Percentiles rank a stretch among this genome's conserved stretches.
Evolutionary conservation across 352 stramenopile genomes (phyloP).

Genomic region (Pythium plurisporium): DNA sequence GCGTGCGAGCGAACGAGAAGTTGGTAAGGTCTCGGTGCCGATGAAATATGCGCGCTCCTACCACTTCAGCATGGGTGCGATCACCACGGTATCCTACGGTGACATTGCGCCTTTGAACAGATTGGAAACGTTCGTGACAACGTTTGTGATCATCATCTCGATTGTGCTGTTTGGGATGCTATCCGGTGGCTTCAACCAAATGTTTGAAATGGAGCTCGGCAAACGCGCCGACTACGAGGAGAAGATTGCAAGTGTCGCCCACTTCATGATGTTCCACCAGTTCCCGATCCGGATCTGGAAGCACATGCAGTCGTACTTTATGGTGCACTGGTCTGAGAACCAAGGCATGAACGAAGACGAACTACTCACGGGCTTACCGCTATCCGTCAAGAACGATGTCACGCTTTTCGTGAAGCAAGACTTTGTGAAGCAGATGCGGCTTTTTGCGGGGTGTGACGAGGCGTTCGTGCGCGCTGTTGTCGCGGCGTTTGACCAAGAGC

Average conservation of each 20-base stretch:
- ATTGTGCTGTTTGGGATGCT: slow-evolving; percentile 69
- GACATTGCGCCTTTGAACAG: slow-evolving; percentile 64
- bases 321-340: slow-evolving; percentile 62
- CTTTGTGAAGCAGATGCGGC: slow-evolving; percentile 49
- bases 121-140: slow-evolving; percentile 43
- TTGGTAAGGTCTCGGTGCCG: slow-evolving; percentile 18
- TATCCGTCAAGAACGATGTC: slow-evolving; percentile 52
- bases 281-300: slow-evolving; percentile 50
- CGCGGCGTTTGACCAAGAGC: slow-evolving; percentile 60
- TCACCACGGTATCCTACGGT: slow-evolving; percentile 67
- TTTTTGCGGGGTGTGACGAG: slow-evolving; percentile 57
- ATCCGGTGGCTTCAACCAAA: slow-evolving; percentile 64
- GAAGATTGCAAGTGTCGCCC: slow-evolving; percentile 45
- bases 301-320: slow-evolving; percentile 56
- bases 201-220: slow-evolving; percentile 37
- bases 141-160: slow-evolving; percentile 60
- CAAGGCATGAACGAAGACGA: slow-evolving; percentile 60
- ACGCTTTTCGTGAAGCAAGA: slow-evolving; percentile 53
- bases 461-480: slow-evolving; percentile 57
- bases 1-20: slow-evolving; percentile 11
- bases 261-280: slow-evolving; percentile 61
- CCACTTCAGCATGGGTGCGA: slow-evolving; percentile 70
- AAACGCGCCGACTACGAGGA: slow-evolving; percentile 62
- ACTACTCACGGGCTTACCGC: slow-evolving; percentile 43
- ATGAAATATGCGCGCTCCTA: slow-evolving; percentile 47